These are phyloP conservation scores for Spergularia marina DNA, from an alignment of 148 eudicot species.

Conservation along the genomic window DNA sequence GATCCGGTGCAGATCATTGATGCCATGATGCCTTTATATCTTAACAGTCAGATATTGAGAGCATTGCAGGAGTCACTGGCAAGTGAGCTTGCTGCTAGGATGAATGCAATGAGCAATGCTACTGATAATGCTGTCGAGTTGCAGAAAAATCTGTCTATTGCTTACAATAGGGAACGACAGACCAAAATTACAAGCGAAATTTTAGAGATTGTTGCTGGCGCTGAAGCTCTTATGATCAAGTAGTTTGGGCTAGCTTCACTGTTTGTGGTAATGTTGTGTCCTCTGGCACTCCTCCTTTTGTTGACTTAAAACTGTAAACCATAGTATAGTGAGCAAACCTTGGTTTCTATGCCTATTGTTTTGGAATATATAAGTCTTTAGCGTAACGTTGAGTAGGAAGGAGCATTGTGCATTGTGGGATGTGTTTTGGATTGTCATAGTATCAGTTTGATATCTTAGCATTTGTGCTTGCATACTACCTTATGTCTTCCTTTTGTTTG, in stretches of 20 bases:
- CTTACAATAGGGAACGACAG: slow-evolving; percentile 45
- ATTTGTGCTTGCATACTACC: not conserved
- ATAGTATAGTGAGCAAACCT: not conserved
- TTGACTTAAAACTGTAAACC: not conserved
- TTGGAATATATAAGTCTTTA: not conserved
- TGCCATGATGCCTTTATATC: slow-evolving; percentile 54
- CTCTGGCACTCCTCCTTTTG: not conserved
- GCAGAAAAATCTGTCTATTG: slow-evolving; percentile 31
- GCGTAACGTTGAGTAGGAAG: not conserved
- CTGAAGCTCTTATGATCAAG: slow-evolving; percentile 39
- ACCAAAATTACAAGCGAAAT: slow-evolving; percentile 49
- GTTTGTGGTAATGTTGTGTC: not conserved
- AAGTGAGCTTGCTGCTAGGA: slow-evolving; percentile 59
- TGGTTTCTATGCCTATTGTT: not conserved
- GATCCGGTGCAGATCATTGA: slow-evolving; percentile 55
- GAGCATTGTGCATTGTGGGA: not conserved
- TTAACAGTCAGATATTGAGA: slow-evolving; percentile 55
- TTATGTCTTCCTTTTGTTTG: not conserved
- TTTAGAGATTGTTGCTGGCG: slow-evolving; percentile 57
- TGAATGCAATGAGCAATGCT: slow-evolving; percentile 61
- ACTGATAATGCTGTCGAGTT: slow-evolving; percentile 51
- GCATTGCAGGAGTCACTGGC: slow-evolving; percentile 59
- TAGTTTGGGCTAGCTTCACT: not conserved
- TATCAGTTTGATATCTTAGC: not conserved
- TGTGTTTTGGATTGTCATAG: not conserved